Percentiles rank a stretch among this genome's conserved stretches.
Evolutionary conservation across 768 basidiomycete species (phyloP).

Genomic region (Trametes maxima): DNA sequence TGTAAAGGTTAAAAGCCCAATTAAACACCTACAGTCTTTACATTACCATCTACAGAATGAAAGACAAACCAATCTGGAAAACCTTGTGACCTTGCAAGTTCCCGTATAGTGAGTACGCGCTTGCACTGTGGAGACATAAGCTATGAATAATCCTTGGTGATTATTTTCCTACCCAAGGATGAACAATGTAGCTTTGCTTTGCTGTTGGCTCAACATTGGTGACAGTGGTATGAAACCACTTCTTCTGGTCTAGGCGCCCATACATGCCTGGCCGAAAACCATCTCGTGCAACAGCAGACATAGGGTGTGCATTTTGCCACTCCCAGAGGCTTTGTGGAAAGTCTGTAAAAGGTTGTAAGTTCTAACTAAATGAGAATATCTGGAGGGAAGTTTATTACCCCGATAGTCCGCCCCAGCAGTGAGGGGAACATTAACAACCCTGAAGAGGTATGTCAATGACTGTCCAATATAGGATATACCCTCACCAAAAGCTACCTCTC

Average conservation of each 20-base stretch:
- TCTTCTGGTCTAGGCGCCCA: slow-evolving; percentile 57
- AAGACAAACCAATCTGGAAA: slow-evolving; percentile 79
- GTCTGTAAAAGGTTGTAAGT: slow-evolving; percentile 33
- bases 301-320: slow-evolving; percentile 63
- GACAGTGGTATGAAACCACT: slow-evolving; percentile 72
- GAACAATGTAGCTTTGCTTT: slow-evolving; percentile 76
- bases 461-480: no score
- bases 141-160: neutral
- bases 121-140: slow-evolving; percentile 48
- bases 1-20: neutral
- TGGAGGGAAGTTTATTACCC: slow-evolving; percentile 36
- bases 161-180: slow-evolving; percentile 43
- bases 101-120: slow-evolving; percentile 73
- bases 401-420: slow-evolving; percentile 63
- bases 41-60: slow-evolving; percentile 48
- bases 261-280: slow-evolving; percentile 56
- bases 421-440: slow-evolving; percentile 64
- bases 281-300: slow-evolving; percentile 53
- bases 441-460: slow-evolving; percentile 30
- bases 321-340: slow-evolving; percentile 51
- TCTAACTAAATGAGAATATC: neutral
- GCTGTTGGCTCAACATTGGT: slow-evolving; percentile 81
- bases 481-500: slow-evolving; percentile 48
- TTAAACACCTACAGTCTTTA: slow-evolving; percentile 56
- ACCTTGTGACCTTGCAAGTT: slow-evolving; percentile 79